Percentiles rank a stretch among this genome's conserved stretches.
Evolutionary conservation across 805 yeast genomes (phyloP).

Genomic region (baker's yeast (Saccharomyces cerevisiae)): DNA sequence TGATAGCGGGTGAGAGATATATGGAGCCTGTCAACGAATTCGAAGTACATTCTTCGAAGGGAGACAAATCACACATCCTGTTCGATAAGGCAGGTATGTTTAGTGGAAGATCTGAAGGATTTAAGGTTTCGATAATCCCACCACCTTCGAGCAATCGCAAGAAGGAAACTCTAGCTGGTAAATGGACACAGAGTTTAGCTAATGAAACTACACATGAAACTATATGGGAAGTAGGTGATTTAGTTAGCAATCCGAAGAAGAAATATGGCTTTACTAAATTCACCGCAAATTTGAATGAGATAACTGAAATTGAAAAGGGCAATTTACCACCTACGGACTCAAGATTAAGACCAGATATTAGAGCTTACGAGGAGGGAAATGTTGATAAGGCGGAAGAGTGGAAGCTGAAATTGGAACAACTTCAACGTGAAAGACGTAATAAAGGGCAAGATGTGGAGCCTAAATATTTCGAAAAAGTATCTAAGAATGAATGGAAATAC

Average conservation of each 20-base stretch:
- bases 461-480: constrained; percentile 45
- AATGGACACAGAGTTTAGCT: constrained; percentile 70
- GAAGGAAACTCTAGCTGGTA: constrained; percentile 41
- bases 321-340: constrained; percentile 79
- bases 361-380: constrained; percentile 59
- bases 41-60: constrained; percentile 59
- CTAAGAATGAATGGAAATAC: constrained; percentile 44
- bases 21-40: constrained; percentile 73
- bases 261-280: constrained; percentile 84
- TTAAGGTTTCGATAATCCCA: constrained; percentile 33
- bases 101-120: constrained; percentile 68
- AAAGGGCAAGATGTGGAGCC: constrained; percentile 47
- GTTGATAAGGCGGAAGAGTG: constrained; percentile 62
- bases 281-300: constrained; percentile 73
- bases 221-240: constrained; percentile 66
- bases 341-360: constrained; percentile 80
- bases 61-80: constrained; percentile 58
- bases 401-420: constrained; percentile 65
- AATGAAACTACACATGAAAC: constrained; percentile 30
- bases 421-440: constrained; percentile 71
- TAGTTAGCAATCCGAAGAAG: constrained; percentile 47
- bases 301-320: constrained; percentile 61
- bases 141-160: constrained; percentile 12
- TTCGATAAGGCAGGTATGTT: constrained; percentile 81
- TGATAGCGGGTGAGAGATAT: constrained; percentile 92